These are phyloP conservation scores for Saccharomycopsis lassenensis DNA, from an alignment of 805 yeast genomes.

Conservation along the genomic window DNA sequence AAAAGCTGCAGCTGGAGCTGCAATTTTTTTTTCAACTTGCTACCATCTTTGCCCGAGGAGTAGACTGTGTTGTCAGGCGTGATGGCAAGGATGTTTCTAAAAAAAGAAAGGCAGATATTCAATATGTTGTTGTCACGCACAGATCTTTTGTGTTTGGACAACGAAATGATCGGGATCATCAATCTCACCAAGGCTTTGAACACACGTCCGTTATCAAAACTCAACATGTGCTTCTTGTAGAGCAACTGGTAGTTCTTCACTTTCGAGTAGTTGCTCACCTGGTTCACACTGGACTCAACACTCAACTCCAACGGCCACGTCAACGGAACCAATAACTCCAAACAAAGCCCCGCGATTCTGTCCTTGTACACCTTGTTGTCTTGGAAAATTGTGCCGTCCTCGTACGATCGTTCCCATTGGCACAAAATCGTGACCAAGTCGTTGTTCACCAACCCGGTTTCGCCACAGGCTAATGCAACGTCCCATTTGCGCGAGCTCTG, in stretches of 20 bases:
- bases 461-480: constrained; percentile 83
- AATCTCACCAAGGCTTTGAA: constrained; percentile 61
- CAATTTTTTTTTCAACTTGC: constrained; percentile 24
- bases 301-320: constrained; percentile 77
- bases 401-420: constrained; percentile 49
- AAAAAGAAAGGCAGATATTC: constrained; percentile 58
- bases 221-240: constrained; percentile 61
- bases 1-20: constrained; percentile 27
- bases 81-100: constrained; percentile 69
- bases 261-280: constrained; percentile 44
- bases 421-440: constrained; percentile 69
- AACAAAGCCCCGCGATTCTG: constrained; percentile 55
- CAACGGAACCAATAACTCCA: constrained; percentile 73
- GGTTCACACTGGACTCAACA: constrained; percentile 46
- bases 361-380: constrained; percentile 33
- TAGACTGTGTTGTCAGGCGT: constrained; percentile 45
- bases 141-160: constrained; percentile 44
- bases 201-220: constrained; percentile 46
- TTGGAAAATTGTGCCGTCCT: constrained; percentile 19
- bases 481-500: constrained; percentile 58
- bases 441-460: constrained; percentile 56
- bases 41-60: constrained; percentile 24
- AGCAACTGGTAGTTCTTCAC: constrained; percentile 54
- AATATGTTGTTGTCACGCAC: constrained; percentile 64
- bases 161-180: constrained; percentile 48